Evolutionary conservation across 352 stramenopile genomes (phyloP).

Genomic region (Pythium utonaiense): DNA sequence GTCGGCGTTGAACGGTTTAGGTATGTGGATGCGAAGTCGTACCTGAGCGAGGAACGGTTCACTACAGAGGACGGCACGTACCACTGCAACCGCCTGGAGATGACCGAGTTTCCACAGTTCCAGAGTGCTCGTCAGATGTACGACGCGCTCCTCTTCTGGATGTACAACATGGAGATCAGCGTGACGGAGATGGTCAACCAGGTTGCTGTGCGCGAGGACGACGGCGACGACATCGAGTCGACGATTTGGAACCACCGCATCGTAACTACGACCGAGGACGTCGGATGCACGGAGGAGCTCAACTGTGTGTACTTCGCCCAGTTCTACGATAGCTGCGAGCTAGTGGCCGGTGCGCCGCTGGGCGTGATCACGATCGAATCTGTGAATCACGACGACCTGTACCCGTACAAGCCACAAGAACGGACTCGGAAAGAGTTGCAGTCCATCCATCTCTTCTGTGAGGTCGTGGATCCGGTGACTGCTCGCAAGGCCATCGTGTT

Average conservation of each 20-base stretch:
- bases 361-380: conserved; percentile 27
- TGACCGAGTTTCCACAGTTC: conserved; percentile 34
- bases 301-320: conserved; percentile 19
- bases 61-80: not conserved
- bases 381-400: conserved; percentile 38
- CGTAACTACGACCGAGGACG: conserved; percentile 21
- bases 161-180: conserved; percentile 45
- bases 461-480: not conserved
- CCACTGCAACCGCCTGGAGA: conserved; percentile 23
- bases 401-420: conserved; percentile 30
- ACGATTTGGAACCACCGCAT: conserved; percentile 39
- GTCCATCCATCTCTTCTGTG: conserved; percentile 8
- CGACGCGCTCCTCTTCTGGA: conserved; percentile 35
- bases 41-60: not conserved
- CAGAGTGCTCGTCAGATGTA: conserved; percentile 39
- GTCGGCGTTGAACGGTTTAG: not conserved
- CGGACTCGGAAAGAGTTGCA: conserved; percentile 25
- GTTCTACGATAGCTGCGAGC: conserved; percentile 24
- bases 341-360: conserved; percentile 12
- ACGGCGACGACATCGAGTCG: not conserved
- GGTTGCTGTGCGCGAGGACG: conserved; percentile 33
- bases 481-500: conserved; percentile 2
- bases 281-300: conserved; percentile 11
- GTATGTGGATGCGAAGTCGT: not conserved
- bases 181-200: conserved; percentile 41